Base-by-base conservation (phyloP, 352 stramenopile genomes). In the Pythium angustatum region DNA sequence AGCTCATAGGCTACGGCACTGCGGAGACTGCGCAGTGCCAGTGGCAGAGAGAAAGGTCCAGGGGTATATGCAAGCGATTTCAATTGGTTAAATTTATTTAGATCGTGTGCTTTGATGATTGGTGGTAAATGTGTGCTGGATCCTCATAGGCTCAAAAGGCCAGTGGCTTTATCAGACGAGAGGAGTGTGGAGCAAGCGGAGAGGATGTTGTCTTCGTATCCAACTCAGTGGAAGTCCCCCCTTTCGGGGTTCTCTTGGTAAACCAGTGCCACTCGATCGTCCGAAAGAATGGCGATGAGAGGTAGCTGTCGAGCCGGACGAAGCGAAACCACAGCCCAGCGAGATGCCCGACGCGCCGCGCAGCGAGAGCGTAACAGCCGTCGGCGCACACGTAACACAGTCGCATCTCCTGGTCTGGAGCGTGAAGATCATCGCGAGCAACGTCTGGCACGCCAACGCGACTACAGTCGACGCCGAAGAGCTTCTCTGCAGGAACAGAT, bases 101-200 rank as follows among this genome's bases (percentile, higher is more conserved):
- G n/a, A 31, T 17, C 24, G 17, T 51, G 44, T 51, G 24, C n/a
- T 51, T 51, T 17, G 21, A 51, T 51, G 44, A 51, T 51, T 51
- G 44, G 44, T 51, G 7, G 17, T 17, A 51, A 31, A 7, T 31
- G 5, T n/a, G 21, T 51, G n/a, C 17, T n/a, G 15, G 44, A 31
- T 51, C 44, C 6, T 51, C 6, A 51, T 51, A 21, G 44, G 44
- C 44, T 51, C 27, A 51, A 51, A 51, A 47, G 10, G 40, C 9
- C 40, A 21, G 40, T 8, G 21, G 40, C 10, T 47, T 17, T 47
- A 21, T 47, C 40, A 47, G 21, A 47, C 40, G 21, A n/a, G 17
- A 38, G 7, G 33, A 38, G 14, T 38, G 33, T 38, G 33, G 33
- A 14, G 8, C 8, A 14, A 14, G 33, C 33, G 14, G 14, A 38